Evolutionary conservation across 108 stramenopile species (phyloP).

Genomic region (Skeletonema potamos): DNA sequence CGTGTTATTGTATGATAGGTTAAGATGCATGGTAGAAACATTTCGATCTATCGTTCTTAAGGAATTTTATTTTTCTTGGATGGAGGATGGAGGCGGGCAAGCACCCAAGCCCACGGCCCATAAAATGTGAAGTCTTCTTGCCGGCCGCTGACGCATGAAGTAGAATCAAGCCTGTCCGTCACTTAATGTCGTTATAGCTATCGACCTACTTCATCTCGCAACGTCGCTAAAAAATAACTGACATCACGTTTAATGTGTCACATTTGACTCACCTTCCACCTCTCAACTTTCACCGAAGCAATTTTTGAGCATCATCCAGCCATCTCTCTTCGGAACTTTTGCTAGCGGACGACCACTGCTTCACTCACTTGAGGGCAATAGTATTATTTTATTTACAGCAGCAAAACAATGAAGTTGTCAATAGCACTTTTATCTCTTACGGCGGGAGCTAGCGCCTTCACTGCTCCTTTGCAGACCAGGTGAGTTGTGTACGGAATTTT

Average conservation of each 20-base stretch:
- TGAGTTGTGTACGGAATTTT: neutral
- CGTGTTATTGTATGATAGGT: too few species aligned
- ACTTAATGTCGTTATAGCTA: neutral
- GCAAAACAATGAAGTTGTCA: neutral
- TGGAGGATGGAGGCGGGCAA: too few species aligned
- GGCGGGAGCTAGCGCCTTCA: neutral
- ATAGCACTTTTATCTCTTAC: slow-evolving; percentile 3
- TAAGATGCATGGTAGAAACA: too few species aligned
- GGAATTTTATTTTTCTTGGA: too few species aligned
- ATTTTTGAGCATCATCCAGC: neutral
- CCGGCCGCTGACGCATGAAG: neutral
- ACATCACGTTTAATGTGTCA: neutral
- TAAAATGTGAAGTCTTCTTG: neutral
- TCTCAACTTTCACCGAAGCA: neutral
- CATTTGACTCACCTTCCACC: neutral
- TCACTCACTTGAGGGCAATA: neutral
- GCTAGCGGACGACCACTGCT: too few species aligned
- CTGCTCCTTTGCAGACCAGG: slow-evolving; percentile 5
- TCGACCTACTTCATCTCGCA: neutral
- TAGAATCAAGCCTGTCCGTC: neutral
- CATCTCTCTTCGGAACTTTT: neutral
- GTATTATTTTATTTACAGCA: neutral
- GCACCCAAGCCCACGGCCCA: neutral
- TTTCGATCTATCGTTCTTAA: too few species aligned
- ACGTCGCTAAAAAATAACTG: neutral